Evolutionary conservation across 2,329 filamentous ascomycete species (phyloP), one percentile per base, ranked within the genome.

Genomic region (Leptodontidium sp.): DNA sequence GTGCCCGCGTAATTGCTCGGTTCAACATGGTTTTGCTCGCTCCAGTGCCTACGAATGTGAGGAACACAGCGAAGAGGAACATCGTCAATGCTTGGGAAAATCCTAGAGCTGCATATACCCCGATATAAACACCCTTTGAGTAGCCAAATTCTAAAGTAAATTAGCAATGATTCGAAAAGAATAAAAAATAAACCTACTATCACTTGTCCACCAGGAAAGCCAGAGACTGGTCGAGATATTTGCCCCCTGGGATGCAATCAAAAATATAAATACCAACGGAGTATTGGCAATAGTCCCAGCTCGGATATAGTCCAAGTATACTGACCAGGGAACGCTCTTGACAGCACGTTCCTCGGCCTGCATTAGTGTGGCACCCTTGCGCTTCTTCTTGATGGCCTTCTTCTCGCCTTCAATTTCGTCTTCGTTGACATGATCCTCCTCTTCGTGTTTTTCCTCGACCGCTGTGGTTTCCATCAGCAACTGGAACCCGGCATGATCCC

Each of bases 151-250:
- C 72, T 72, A n/a, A 24, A 15, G 5, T 15, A 35, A 7, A 43
- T 69, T 32, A 69, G 66, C 24, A 45, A 50, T 17, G 26, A 26
- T 52, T 14, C n/a, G 9, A 38, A 7, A 17, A 52, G 2, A 14
- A 7, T 12, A 29, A 21, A 24, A 15, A 17, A 14, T 24, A 90
- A 78, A 93, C 92, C 14, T 84, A 93, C 1, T 90, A 78, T 93
- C 81, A 0, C 92, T 93, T 0, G 93, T 97, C 95, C 95, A 98
- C 82, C 90, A 98, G 0, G 94, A 96, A 1, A 98, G 87, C 95
- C 95, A 98, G 65, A 98, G 81, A 76, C 91, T 94, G 14, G 94
- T 97, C 73, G 88, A 86, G 72, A 98, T 95, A 77, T 97, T 98
- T 70, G 92, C 87, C 9, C 90, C 93, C 77, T 97, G 94, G 0